Conservation (phyloP, 495 filamentous ascomycete species). For the Patellaria atrata region DNA sequence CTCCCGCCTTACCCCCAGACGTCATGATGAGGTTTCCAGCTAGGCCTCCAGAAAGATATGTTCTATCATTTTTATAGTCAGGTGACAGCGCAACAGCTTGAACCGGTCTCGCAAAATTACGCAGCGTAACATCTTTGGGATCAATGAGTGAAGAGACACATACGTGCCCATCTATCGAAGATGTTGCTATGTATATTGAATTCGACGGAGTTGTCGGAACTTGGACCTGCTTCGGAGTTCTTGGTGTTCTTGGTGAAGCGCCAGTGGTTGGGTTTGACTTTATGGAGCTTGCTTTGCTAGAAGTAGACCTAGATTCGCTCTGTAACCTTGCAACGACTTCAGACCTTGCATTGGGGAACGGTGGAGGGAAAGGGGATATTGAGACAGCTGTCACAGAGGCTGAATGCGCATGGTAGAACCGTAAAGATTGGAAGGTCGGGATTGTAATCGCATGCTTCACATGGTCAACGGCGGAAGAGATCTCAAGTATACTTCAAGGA, state of each 20-base stretch:
- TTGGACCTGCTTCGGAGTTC: slow-evolving; percentile 32
- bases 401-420: slow-evolving; percentile 79
- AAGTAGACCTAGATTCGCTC: slow-evolving; percentile 33
- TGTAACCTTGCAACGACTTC: slow-evolving; percentile 35
- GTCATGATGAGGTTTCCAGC: slow-evolving; percentile 87
- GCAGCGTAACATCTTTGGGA: slow-evolving; percentile 64
- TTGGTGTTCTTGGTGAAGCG: slow-evolving; percentile 34
- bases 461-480: slow-evolving; percentile 5
- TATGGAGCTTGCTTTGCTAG: slow-evolving; percentile 10
- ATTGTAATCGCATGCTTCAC: slow-evolving; percentile 69
- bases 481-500: slow-evolving; percentile 9
- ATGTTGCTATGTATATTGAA: slow-evolving; percentile 78
- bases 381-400: slow-evolving; percentile 83
- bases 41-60: slow-evolving; percentile 78
- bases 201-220: slow-evolving; percentile 65
- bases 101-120: slow-evolving; percentile 87
- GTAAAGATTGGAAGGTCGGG: slow-evolving; percentile 61
- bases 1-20: slow-evolving; percentile 59
- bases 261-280: slow-evolving; percentile 32
- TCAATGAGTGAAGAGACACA: slow-evolving; percentile 74
- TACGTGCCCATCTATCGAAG: slow-evolving; percentile 90
- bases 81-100: slow-evolving; percentile 83
- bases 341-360: slow-evolving; percentile 42
- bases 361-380: slow-evolving; percentile 78
- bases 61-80: slow-evolving; percentile 75